Base-by-base conservation (phyloP, 75 land plant genomes). In the Chamaecyparis obtusa region DNA sequence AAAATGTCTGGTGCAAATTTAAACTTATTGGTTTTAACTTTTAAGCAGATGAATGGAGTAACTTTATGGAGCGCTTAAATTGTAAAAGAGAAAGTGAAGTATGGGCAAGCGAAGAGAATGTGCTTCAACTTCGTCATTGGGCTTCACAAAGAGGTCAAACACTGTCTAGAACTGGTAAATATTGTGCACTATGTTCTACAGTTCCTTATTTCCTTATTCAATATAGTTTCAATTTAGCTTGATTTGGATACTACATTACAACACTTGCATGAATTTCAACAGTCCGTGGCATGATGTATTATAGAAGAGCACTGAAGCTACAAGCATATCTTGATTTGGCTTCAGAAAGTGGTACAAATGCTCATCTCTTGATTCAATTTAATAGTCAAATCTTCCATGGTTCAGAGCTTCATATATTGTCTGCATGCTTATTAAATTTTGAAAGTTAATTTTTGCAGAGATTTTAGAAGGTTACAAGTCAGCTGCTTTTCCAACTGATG, bases 281-380 rank as follows among this genome's bases (percentile, higher is more conserved):
- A 96, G 99, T 97, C n/a, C 91, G 97, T 83, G 99, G 99, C n/a
- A 98, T 98, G 99, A 98, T 98, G 99, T 98, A 98, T 87, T 96
- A 98, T 87, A 54, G 97, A 83, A 89, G 95, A 84, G 99, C 99
- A 27, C 54, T 98, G 81, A 95, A 94, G 91, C 94, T 98, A 85
- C 99, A 97, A 86, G 96, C 97, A 71, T 98, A 95, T 89, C 92
- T 98, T 87, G 99, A 98, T 91, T 94, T 95, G 95, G 99, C 99
- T 72, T 76, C 89, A 9, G 98, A 96, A 46, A 84, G 69, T 44
- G 99, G 99, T 96, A 91, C 84, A 51, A 19, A 9, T n/a, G 48
- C 64, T 9, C 10, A 30, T 46, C 27, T 17, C 3, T 64, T 86
- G 35, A n/a, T 64, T 39, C 16, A 55, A 9, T 32, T 37, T 27